Evolutionary conservation across 495 filamentous ascomycete genomes (phyloP).

Genomic region (Tuber indicum): DNA sequence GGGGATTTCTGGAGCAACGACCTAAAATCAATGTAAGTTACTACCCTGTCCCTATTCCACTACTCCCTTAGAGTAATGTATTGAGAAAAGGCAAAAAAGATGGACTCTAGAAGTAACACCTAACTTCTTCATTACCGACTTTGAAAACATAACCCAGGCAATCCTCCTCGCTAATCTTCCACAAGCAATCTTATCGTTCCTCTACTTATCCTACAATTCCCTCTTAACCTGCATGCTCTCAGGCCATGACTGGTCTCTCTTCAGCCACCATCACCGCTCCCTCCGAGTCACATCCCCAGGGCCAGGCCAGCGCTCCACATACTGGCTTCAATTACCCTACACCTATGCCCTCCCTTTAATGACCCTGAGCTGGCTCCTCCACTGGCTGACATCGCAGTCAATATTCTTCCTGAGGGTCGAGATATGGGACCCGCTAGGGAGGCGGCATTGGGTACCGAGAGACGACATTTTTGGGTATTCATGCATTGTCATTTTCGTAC

Average conservation of each 20-base stretch:
- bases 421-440: slow-evolving; percentile 17
- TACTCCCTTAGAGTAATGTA: background rate
- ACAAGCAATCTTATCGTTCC: slow-evolving; percentile 46
- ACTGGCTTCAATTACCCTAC: slow-evolving; percentile 46
- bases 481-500: slow-evolving; percentile 11
- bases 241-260: too few species aligned
- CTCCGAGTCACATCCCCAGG: slow-evolving; percentile 42
- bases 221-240: too few species aligned
- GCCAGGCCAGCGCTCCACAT: slow-evolving; percentile 43
- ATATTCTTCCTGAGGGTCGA: slow-evolving; percentile 42
- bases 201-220: slow-evolving; percentile 11
- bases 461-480: slow-evolving; percentile 6
- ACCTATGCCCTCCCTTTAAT: slow-evolving; percentile 44
- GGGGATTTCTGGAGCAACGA: background rate
- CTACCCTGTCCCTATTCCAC: background rate
- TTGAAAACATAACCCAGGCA: slow-evolving; percentile 34
- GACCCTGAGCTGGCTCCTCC: slow-evolving; percentile 34
- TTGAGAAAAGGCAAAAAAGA: background rate
- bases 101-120: too few species aligned
- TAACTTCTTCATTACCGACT: too few species aligned
- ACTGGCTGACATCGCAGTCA: slow-evolving; percentile 48
- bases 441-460: too few species aligned
- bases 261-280: too few species aligned
- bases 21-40: background rate
- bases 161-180: slow-evolving; percentile 39